Conservation (phyloP, 768 basidiomycete genomes). For the Tephrocybe sp. region DNA sequence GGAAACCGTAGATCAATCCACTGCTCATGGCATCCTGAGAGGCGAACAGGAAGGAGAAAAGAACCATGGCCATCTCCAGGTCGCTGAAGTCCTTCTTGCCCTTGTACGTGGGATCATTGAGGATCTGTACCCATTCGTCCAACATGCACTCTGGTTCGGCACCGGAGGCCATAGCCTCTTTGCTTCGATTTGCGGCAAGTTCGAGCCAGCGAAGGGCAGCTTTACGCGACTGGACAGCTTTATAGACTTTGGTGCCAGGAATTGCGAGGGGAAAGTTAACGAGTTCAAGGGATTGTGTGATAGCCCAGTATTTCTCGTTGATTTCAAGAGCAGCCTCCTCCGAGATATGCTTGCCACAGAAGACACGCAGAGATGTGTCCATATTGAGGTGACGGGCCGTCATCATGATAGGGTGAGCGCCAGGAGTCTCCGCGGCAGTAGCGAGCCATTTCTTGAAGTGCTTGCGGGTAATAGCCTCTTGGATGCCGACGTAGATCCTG, state of each 20-base stretch:
- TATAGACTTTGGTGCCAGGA: slow-evolving; percentile 96
- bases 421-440: slow-evolving; percentile 46
- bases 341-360: slow-evolving; percentile 90
- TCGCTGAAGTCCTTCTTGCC: slow-evolving; percentile 87
- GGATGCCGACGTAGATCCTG: slow-evolving; percentile 82
- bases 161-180: slow-evolving; percentile 78
- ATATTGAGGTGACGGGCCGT: slow-evolving; percentile 93
- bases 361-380: slow-evolving; percentile 95
- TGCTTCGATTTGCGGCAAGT: slow-evolving; percentile 76
- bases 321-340: slow-evolving; percentile 79
- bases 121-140: slow-evolving; percentile 85
- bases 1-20: slow-evolving; percentile 94
- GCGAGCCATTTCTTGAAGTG: slow-evolving; percentile 76
- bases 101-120: slow-evolving; percentile 69
- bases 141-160: slow-evolving; percentile 86
- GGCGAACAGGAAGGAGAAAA: slow-evolving; percentile 96
- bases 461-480: slow-evolving; percentile 79
- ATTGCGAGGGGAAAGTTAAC: slow-evolving; percentile 97
- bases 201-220: slow-evolving; percentile 78
- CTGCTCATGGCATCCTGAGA: slow-evolving; percentile 99
- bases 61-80: slow-evolving; percentile 94
- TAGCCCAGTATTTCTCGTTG: slow-evolving; percentile 92
- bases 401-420: slow-evolving; percentile 77
- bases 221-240: slow-evolving; percentile 90
- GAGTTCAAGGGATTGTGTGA: slow-evolving; percentile 93